Conservation (phyloP, 495 filamentous ascomycete genomes). For the Daldinia vernicosa region DNA sequence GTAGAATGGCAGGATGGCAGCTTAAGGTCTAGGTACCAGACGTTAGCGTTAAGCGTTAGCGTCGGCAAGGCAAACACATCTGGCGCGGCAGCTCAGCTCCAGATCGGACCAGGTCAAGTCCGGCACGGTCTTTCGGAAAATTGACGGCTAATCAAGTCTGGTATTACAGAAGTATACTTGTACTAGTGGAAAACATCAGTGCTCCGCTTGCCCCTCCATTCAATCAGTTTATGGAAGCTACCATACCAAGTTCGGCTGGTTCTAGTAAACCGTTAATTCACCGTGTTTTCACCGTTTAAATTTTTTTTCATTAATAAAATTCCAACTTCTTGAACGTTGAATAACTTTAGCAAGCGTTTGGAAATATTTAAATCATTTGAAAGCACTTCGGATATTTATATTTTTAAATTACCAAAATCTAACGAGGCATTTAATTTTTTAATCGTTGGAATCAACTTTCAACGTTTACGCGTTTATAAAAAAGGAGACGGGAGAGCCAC, state of each 20-base stretch:
- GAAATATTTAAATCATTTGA: too few relatives aligned
- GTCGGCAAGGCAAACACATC: slow-evolving; percentile 50
- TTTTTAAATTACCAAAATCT: too few relatives aligned
- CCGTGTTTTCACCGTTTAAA: too few relatives aligned
- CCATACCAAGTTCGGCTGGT: slow-evolving; percentile 21
- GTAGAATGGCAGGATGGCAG: background rate
- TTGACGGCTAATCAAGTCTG: slow-evolving; percentile 10
- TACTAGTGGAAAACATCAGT: background rate
- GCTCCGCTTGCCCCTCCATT: slow-evolving; percentile 32
- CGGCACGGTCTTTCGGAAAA: slow-evolving; percentile 17
- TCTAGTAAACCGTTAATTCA: too few relatives aligned
- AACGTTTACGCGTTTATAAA: too few relatives aligned
- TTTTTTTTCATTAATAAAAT: too few relatives aligned
- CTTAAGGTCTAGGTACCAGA: slow-evolving; percentile 2
- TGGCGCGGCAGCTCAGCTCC: slow-evolving; percentile 49
- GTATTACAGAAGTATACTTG: background rate
- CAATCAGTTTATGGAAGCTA: slow-evolving; percentile 34
- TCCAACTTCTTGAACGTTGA: too few relatives aligned
- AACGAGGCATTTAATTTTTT: too few relatives aligned
- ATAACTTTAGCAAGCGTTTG: too few relatives aligned
- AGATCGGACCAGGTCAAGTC: slow-evolving; percentile 8
- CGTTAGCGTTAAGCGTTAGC: slow-evolving; percentile 13
- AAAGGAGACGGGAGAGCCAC: too few relatives aligned
- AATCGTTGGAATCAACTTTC: too few relatives aligned
- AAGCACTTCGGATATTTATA: too few relatives aligned